Base-by-base conservation (phyloP, 2,329 filamentous ascomycete species). In the Sclerotinia sclerotiorum region DNA sequence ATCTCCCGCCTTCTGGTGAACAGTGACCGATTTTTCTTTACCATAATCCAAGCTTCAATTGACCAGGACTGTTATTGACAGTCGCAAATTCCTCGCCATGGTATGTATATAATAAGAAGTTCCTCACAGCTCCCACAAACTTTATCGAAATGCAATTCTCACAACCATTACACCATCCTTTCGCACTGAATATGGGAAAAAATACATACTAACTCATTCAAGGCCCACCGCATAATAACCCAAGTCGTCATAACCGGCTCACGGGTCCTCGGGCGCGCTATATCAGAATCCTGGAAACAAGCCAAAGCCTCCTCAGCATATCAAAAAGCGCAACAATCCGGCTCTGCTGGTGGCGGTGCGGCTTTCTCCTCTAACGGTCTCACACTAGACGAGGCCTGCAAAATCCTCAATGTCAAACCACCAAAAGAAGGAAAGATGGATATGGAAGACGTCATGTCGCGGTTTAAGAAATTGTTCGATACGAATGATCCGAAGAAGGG, bases 381-480 rank as follows among this genome's bases (percentile, higher is more conserved):
- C 80, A 95, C 93, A 11, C 88, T 99, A 76, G 93, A 97, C 74
- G 95, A 99, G 84, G 95, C 95, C 66, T 98, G 93, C 87, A 92
- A 93, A 81, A 97, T 99, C 77, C 87, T 99, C 72, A 97, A 99
- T 79, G 93, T 99, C 74, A 92, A 94, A 79, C 92, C 94, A 49
- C 94, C 94, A 1, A 87, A 90, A 79, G 87, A 85, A 70, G 93
- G 92, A 57, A 85, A 93, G 78, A 85, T 90, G 69, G 91, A 94
- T 78, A 83, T 94, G 78, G 91, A 94, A 75, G 85, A 90, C 73
- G 88, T 97, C 67, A 89, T 91, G 81, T 88, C 90, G 74, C 86
- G 93, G 66, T 99, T 98, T 85, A 98, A 98, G 87, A 88, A 90
- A 72, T 83, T 99, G 60, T 99, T 97, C 79, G 95, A 99, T 80